Evolutionary conservation across 2,329 filamentous ascomycete species (phyloP).

Genomic region (Coniella lustricola): DNA sequence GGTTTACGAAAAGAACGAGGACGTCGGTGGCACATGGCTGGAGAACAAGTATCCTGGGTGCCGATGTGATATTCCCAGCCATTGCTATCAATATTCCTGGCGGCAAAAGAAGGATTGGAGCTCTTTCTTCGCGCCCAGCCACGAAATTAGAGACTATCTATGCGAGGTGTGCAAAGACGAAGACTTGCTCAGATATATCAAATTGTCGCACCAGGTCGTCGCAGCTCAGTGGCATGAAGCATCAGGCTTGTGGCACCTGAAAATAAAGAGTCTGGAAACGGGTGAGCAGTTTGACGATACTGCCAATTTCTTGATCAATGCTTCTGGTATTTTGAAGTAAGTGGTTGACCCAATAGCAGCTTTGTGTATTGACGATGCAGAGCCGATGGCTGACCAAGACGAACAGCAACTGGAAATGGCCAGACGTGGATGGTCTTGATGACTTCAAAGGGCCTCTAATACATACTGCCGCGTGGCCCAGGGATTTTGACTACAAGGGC

Average conservation of each 20-base stretch:
- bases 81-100: constrained; percentile 59
- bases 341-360: constrained; percentile 17
- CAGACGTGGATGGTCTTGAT: constrained; percentile 38
- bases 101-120: constrained; percentile 53
- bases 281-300: constrained; percentile 35
- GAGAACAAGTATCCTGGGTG: constrained; percentile 54
- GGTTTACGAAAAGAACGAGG: constrained; percentile 50
- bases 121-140: constrained; percentile 46
- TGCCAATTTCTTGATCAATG: constrained; percentile 43
- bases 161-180: constrained; percentile 40
- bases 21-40: constrained; percentile 51
- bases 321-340: constrained; percentile 47
- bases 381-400: neutral
- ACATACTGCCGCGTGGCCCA: constrained; percentile 48
- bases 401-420: constrained; percentile 45
- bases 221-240: constrained; percentile 39
- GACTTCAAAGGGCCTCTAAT: constrained; percentile 41
- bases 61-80: constrained; percentile 48
- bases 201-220: constrained; percentile 34
- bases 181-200: constrained; percentile 36
- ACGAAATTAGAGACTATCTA: constrained; percentile 51
- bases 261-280: constrained; percentile 31
- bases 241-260: constrained; percentile 35
- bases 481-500: constrained; percentile 38
- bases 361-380: neutral